phyloP scores from a whole-genome alignment of 139 green algal genomes.

The Dunaliella sp. region DNA sequence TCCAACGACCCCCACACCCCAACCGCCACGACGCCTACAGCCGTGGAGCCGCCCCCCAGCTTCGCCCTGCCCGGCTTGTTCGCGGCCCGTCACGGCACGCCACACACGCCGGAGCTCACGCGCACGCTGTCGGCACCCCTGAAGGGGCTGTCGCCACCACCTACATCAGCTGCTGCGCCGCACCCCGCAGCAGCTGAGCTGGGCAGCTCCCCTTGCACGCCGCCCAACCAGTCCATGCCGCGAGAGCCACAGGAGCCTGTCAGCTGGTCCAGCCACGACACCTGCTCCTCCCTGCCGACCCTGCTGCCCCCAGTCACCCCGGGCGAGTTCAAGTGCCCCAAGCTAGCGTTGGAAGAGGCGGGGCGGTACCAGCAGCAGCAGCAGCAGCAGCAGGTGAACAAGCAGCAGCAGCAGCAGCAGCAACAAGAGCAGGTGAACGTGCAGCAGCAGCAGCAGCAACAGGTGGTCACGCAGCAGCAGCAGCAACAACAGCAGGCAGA shows the following conservation, averaged over 20 bases:
- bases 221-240: no score
- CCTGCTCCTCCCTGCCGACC: not conserved
- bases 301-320: not conserved
- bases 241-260: not conserved
- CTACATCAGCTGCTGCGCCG: not conserved
- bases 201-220: no score
- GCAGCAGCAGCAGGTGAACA: not conserved
- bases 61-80: not conserved
- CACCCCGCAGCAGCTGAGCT: not conserved
- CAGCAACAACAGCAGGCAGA: not conserved
- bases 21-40: not conserved
- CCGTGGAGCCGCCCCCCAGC: not conserved
- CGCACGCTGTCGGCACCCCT: not conserved
- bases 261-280: not conserved
- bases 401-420: not conserved
- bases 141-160: not conserved
- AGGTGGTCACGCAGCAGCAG: not conserved
- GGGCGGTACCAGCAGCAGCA: not conserved
- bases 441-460: slow-evolving; percentile 7
- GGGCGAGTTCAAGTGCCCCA: not conserved
- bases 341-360: not conserved
- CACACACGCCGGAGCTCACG: not conserved
- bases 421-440: not conserved
- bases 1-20: not conserved
- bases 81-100: not conserved